These are phyloP conservation scores for Mycena vulgaris DNA, from an alignment of 768 basidiomycete species.

Conservation along the genomic window DNA sequence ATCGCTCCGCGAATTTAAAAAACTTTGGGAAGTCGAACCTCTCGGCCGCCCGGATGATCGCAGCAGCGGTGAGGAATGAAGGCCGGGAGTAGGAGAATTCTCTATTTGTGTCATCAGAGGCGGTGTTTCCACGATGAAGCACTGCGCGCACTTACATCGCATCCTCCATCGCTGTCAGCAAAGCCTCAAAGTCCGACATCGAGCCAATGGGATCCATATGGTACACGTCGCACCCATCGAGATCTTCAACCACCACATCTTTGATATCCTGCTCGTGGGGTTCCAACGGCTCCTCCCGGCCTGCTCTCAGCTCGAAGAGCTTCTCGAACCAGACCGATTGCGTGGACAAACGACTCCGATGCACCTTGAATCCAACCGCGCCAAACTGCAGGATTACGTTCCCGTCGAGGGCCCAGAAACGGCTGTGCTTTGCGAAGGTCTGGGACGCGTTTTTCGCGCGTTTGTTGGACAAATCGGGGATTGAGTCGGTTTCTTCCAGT, in stretches of 20 bases:
- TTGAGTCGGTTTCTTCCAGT: not conserved
- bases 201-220: not conserved
- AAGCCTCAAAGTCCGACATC: constrained; percentile 35
- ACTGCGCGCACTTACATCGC: constrained; percentile 35
- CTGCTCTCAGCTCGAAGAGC: constrained; percentile 37
- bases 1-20: constrained; percentile 43
- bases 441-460: constrained; percentile 27
- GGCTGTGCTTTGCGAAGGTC: constrained; percentile 37
- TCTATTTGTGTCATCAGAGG: not conserved
- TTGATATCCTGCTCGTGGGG: constrained; percentile 16
- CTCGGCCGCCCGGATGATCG: constrained; percentile 53
- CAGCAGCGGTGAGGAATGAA: constrained; percentile 47
- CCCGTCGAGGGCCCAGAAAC: constrained; percentile 44
- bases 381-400: constrained; percentile 45
- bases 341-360: constrained; percentile 42
- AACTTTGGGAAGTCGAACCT: constrained; percentile 47
- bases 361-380: constrained; percentile 39
- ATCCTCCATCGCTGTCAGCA: constrained; percentile 41
- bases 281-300: constrained; percentile 14
- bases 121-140: too few species aligned
- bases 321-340: constrained; percentile 44
- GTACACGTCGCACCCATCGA: constrained; percentile 24
- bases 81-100: constrained; percentile 42
- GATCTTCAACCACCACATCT: constrained; percentile 13
- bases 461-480: constrained; percentile 1